Evolutionary conservation across 208 protist genomes (phyloP), one percentile per base, ranked within the genome.

Genomic region (Phytomonas sp.): DNA sequence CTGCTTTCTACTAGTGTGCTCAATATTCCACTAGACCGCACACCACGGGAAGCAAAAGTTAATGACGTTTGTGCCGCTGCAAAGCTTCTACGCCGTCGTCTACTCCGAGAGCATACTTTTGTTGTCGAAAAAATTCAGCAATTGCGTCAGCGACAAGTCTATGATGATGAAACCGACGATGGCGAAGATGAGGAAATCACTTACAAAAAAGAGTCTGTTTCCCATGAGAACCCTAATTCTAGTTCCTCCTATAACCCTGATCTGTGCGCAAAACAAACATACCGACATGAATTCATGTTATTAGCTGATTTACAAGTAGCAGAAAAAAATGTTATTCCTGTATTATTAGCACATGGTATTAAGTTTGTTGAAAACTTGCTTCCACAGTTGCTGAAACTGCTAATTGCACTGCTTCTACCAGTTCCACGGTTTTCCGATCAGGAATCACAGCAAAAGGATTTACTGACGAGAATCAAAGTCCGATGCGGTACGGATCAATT

Each of bases 401-500:
- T 94, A 5, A 78, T 83, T 4, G 78, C 85, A 23, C 67, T 94
- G 77, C 73, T 93, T 34, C 60, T 88, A 37, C 87, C 89, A n/a
- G 75, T 92, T 37, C 86, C 84, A 42, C 67, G 79, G 0, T 84
- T 83, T 74, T 89, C 85, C 4, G 69, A 75, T 0, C 77, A 89
- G 32, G 82, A 86, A 59, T 63, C 82, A 23, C 69, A 77, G 26
- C 89, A 94, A 67, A 65, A 80, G 61, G 89, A 94, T 73, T 71
- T 80, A 32, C 49, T 93, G 62, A 65, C 75, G n/a, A 78, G 80
- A 42, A 76, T 95, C 10, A 84, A 90, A 45, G 29, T 69, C 23
- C 72, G 87, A 4, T 95, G 89, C 67, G 87, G 83, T 29, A 87
- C 83, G 3, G 87, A 95, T 72, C 87, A 95, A 37, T 91, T 92